phyloP scores from a whole-genome alignment of 1,284 basidiomycete genomes.

The Exobasidium cylindrosporum region DNA sequence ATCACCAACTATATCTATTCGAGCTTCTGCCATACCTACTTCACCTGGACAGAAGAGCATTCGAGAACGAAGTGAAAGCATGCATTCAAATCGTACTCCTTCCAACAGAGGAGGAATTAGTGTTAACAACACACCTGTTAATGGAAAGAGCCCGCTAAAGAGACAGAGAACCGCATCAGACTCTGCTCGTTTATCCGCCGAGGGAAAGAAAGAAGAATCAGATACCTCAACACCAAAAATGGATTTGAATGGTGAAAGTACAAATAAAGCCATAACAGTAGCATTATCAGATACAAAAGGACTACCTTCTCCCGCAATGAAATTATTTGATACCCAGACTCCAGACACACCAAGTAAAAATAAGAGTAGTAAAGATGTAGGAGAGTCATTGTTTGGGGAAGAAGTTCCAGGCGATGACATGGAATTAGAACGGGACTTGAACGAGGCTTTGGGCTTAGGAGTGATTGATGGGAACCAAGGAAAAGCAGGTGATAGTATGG shows the following conservation, averaged over 20 bases:
- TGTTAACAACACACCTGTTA: not conserved
- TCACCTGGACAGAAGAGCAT: not conserved
- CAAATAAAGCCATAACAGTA: not conserved
- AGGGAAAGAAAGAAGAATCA: not conserved
- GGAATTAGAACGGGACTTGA: not conserved
- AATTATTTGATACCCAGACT: too few relatives aligned
- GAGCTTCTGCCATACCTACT: not conserved
- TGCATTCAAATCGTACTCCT: not conserved
- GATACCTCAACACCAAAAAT: not conserved
- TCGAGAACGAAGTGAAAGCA: not conserved
- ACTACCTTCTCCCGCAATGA: not conserved
- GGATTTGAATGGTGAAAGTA: not conserved
- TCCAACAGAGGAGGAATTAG: not conserved
- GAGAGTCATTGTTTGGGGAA: constrained; percentile 35
- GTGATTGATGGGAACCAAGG: not conserved
- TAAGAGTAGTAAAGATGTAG: constrained; percentile 24
- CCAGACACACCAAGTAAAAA: constrained; percentile 1
- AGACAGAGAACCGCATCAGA: not conserved
- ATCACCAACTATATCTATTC: constrained; percentile 1
- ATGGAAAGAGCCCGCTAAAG: not conserved
- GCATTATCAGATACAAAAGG: not conserved
- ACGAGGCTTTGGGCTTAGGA: constrained; percentile 1
- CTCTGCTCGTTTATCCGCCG: not conserved
- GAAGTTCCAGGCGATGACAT: constrained; percentile 1
- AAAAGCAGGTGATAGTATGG: not conserved